Conservation (phyloP, 2,329 filamentous ascomycete species). For the Akanthomyces dipterigenus region DNA sequence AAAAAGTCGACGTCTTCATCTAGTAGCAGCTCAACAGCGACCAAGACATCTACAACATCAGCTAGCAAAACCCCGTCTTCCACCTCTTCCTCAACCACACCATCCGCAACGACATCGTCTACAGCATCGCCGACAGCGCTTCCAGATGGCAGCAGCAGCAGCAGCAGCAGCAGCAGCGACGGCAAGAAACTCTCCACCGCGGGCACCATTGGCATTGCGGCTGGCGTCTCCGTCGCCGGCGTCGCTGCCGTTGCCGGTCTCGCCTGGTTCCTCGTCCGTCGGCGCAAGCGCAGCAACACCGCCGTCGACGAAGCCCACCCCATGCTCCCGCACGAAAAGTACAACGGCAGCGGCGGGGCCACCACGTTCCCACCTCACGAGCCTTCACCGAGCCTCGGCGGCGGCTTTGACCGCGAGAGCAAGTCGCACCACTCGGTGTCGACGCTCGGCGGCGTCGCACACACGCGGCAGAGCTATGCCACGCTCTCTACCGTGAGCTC, state of each 20-base stretch:
- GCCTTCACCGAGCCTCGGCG: conserved; percentile 15
- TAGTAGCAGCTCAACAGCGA: not conserved
- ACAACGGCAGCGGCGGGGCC: conserved; percentile 3
- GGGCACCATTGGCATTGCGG: conserved; percentile 28
- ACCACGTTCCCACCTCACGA: conserved; percentile 19
- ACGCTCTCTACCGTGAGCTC: not conserved
- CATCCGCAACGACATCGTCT: conserved; percentile 15
- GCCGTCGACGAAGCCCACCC: conserved; percentile 22
- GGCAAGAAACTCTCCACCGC: conserved; percentile 20
- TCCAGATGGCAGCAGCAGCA: not conserved
- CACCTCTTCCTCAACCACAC: conserved; percentile 11
- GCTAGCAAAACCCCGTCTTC: conserved; percentile 12
- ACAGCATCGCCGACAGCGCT: conserved; percentile 4
- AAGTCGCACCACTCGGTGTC: conserved; percentile 13
- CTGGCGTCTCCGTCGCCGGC: conserved; percentile 24
- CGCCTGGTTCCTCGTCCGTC: conserved; percentile 22
- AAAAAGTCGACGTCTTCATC: conserved; percentile 15
- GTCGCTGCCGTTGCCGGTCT: conserved; percentile 20
- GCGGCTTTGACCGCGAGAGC: conserved; percentile 8
- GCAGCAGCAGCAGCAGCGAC: not conserved
- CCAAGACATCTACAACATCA: conserved; percentile 7
- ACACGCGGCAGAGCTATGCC: not conserved
- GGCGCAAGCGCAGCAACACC: conserved; percentile 20
- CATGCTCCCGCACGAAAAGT: conserved; percentile 22
- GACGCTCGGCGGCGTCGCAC: not conserved